Evolutionary conservation across 495 filamentous ascomycete species (phyloP), one percentile per base, ranked within the genome.

Genomic region (Lineolata rhizophorae): DNA sequence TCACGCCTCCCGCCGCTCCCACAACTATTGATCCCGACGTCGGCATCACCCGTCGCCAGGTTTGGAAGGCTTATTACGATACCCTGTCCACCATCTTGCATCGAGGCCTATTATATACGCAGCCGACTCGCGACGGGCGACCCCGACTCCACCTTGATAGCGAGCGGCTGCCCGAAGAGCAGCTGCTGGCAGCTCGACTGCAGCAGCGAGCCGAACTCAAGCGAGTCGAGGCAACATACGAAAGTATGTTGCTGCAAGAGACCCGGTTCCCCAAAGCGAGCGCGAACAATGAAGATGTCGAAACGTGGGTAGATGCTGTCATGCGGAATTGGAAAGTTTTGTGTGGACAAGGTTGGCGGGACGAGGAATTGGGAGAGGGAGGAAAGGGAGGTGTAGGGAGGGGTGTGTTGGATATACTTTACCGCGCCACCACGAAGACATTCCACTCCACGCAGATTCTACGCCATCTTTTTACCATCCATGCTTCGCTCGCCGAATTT

Each of bases 361-460:
- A 90, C 37, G 62, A 72, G 34, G 81, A 87, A 40, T 59, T 90
- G 17, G 79, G 76, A 10, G 66, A 71, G 47, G 80, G 75, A 3
- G 82, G 80, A 6, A 74, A 78, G 46, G 67, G 70, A 43, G 61
- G 58, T 17, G 57, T 83, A 13, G 67, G 76, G 37, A 64, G 67
- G 32, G 67, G 66, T 33, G 72, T 82, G 20, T 61, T 91, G 16
- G 79, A 74, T 45, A 75, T 80, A 18, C 57, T 94, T 6, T 92
- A 92, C 43, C 69, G 76, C 13, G 82, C 83, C 18, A 76, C 87
- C 6, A 76, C 76, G 2, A 90, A 84, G 51, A 90, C 82, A 0
- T 97, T 82, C 42, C 87, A 95, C 46, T 95, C 90, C 2, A 85
- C 83, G 3, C 52, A 74, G 15, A 71, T 95, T 32, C 55, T 97